These are phyloP conservation scores for Apium graveolens DNA, from an alignment of 129 eudicot genomes.

Conservation along the genomic window DNA sequence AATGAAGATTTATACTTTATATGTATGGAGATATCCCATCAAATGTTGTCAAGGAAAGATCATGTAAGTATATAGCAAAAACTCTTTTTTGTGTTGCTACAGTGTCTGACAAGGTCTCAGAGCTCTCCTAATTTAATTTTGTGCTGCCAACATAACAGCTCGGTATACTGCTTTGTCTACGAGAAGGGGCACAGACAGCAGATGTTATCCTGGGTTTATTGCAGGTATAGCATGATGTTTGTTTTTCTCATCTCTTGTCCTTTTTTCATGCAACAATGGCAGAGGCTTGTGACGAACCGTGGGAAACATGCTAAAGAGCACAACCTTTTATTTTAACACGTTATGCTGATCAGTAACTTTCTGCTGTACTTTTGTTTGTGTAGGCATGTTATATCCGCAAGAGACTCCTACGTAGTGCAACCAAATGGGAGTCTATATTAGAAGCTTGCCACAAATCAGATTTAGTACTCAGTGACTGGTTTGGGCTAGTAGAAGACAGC, in stretches of 20 bases:
- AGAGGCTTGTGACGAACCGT: neutral
- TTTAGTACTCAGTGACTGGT: constrained; percentile 32
- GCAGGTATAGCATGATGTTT: constrained; percentile 34
- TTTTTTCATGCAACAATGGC: neutral
- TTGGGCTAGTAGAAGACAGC: constrained; percentile 42
- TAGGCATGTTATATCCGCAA: constrained; percentile 77
- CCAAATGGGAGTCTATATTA: constrained; percentile 18
- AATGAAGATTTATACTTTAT: constrained; percentile 60
- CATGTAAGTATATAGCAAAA: constrained; percentile 18
- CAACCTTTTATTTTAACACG: neutral
- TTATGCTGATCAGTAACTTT: neutral
- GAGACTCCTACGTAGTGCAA: constrained; percentile 19
- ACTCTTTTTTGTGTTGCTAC: neutral
- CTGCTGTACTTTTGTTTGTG: neutral
- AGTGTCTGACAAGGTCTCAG: neutral
- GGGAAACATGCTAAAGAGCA: neutral
- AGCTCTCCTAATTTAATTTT: neutral
- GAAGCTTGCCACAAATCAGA: constrained; percentile 27
- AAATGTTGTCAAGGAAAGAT: constrained; percentile 20
- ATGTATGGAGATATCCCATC: constrained; percentile 48
- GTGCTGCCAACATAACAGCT: constrained; percentile 22
- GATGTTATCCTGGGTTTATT: constrained; percentile 68
- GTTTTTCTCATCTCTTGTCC: neutral
- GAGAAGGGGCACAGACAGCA: constrained; percentile 72
- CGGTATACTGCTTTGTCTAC: constrained; percentile 66